phyloP scores from a whole-genome alignment of 768 basidiomycete species.

The Termitomyces eurrhizus region DNA sequence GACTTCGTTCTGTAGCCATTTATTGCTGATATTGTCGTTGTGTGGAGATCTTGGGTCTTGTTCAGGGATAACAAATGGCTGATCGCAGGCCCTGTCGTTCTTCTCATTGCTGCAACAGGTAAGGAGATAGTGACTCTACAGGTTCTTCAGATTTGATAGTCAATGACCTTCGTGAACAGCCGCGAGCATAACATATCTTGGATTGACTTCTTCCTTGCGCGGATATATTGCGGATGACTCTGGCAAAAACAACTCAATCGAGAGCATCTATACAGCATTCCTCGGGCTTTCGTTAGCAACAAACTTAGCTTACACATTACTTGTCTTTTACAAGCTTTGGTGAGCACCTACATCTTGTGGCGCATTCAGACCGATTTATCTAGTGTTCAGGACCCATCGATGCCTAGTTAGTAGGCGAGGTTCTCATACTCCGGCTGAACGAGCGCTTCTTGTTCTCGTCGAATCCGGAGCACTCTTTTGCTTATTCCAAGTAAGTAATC shows the following conservation, averaged over 20 bases:
- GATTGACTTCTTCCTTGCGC: slow-evolving; percentile 2
- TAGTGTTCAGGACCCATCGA: not conserved
- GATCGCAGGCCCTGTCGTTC: slow-evolving; percentile 2
- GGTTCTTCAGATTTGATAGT: not conserved
- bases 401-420: not conserved
- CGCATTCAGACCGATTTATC: not conserved
- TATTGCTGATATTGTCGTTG: slow-evolving; percentile 7
- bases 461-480: slow-evolving; percentile 1
- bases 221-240: not conserved
- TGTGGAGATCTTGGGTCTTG: slow-evolving; percentile 12
- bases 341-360: not conserved
- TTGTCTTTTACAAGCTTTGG: slow-evolving; percentile 1
- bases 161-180: not conserved
- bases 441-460: not conserved
- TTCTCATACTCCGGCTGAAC: not conserved
- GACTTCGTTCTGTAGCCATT: not conserved
- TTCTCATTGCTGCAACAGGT: slow-evolving; percentile 7
- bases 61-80: slow-evolving; percentile 6
- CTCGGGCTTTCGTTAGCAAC: slow-evolving; percentile 9
- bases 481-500: not conserved
- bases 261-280: slow-evolving; percentile 1
- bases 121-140: not conserved
- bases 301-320: not conserved
- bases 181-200: slow-evolving; percentile 5
- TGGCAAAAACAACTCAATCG: not conserved